Conservation (phyloP, 1,284 basidiomycete species). For the Takashimella tepidaria region DNA sequence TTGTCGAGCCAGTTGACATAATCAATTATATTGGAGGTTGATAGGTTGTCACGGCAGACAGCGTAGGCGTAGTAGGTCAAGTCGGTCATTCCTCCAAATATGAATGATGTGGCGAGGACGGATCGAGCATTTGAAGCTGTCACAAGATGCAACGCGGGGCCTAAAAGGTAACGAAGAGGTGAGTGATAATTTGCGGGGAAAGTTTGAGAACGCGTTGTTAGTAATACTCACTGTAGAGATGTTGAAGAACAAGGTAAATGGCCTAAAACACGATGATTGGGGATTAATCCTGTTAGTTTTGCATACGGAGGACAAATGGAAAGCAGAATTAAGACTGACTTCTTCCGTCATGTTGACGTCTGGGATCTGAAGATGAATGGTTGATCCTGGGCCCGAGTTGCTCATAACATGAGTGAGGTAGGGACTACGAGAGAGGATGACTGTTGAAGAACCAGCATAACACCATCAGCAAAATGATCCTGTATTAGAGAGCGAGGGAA, state of each 20-base stretch:
- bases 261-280: too few relatives aligned
- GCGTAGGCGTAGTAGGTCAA: conserved; percentile 72
- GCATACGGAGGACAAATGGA: not conserved
- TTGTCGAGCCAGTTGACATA: conserved; percentile 70
- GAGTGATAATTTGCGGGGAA: not conserved
- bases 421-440: conserved; percentile 78
- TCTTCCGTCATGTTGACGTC: conserved; percentile 74
- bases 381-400: conserved; percentile 57
- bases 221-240: conserved; percentile 37
- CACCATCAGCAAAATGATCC: too few relatives aligned
- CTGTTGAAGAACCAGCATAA: conserved; percentile 49
- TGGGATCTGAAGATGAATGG: conserved; percentile 66
- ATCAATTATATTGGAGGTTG: conserved; percentile 61
- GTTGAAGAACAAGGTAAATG: conserved; percentile 40
- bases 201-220: not conserved
- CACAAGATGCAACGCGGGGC: conserved; percentile 47
- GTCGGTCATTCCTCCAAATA: conserved; percentile 78
- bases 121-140: conserved; percentile 70
- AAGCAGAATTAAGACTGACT: conserved; percentile 51
- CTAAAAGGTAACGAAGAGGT: conserved; percentile 4
- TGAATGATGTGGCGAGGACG: conserved; percentile 71
- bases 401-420: conserved; percentile 76
- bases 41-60: conserved; percentile 66
- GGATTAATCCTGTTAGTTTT: too few relatives aligned
- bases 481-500: too few relatives aligned